Percentiles rank a stretch among this genome's conserved stretches.
phyloP scores from a whole-genome alignment of 768 basidiomycete genomes.

The Russula dissimulans region DNA sequence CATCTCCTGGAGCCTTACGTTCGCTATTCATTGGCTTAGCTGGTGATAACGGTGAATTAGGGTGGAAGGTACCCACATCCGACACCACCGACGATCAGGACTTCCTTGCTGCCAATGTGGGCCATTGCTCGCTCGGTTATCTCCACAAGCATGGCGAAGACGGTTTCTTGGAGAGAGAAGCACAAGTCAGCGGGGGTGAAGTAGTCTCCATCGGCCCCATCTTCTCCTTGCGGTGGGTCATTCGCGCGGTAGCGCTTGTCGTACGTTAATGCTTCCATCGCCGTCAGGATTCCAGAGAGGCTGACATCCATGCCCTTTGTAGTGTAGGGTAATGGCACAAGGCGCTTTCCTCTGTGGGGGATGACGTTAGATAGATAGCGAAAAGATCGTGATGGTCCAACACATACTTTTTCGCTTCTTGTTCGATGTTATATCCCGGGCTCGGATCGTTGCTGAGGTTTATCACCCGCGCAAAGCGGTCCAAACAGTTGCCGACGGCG shows the following conservation, averaged over 20 bases:
- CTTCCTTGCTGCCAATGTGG: slow-evolving; percentile 92
- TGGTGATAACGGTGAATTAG: not conserved
- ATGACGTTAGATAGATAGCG: not conserved
- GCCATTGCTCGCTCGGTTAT: slow-evolving; percentile 99
- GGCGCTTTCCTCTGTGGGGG: slow-evolving; percentile 60
- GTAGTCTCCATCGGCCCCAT: slow-evolving; percentile 43
- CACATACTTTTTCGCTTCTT: slow-evolving; percentile 79
- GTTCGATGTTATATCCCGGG: slow-evolving; percentile 96
- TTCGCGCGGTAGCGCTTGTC: slow-evolving; percentile 68
- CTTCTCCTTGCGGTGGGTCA: slow-evolving; percentile 26
- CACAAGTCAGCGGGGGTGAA: slow-evolving; percentile 96
- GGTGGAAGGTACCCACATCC: slow-evolving; percentile 64
- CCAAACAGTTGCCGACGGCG: slow-evolving; percentile 97
- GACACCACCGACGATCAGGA: slow-evolving; percentile 97
- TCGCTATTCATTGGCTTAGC: slow-evolving; percentile 43
- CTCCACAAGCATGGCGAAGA: slow-evolving; percentile 97
- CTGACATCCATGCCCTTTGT: slow-evolving; percentile 99
- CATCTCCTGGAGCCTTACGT: slow-evolving; percentile 92
- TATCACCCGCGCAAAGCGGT: slow-evolving; percentile 93
- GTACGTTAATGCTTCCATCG: slow-evolving; percentile 76
- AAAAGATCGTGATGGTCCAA: not conserved
- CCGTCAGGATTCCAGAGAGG: slow-evolving; percentile 87
- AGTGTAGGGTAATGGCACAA: slow-evolving; percentile 82
- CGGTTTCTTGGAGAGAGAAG: slow-evolving; percentile 93
- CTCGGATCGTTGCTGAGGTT: slow-evolving; percentile 91